phyloP scores from a whole-genome alignment of 2,329 filamentous ascomycete species.

The Aspergillus aculeatus region DNA sequence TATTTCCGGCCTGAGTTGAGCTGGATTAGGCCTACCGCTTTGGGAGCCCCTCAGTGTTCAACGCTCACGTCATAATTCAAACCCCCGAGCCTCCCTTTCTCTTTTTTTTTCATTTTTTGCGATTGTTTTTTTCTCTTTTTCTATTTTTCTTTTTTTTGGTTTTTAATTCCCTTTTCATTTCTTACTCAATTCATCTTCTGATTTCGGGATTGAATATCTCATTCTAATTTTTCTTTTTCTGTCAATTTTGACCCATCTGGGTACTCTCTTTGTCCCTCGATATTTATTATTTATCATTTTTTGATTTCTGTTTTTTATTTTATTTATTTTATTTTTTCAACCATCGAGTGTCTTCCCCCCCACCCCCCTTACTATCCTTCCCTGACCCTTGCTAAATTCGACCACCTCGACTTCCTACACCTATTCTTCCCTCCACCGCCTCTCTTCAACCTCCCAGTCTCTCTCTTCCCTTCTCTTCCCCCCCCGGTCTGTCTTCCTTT shows the following conservation, averaged over 20 bases:
- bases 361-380: constrained; percentile 18
- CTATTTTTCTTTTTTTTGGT: constrained; percentile 19
- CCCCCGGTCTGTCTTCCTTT: constrained; percentile 15
- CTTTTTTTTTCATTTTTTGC: constrained; percentile 16
- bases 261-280: constrained; percentile 13
- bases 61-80: constrained; percentile 31
- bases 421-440: constrained; percentile 17
- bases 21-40: neutral
- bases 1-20: neutral
- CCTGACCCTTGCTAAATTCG: constrained; percentile 19
- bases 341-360: neutral
- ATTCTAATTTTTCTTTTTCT: constrained; percentile 16
- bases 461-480: constrained; percentile 14
- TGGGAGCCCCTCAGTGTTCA: constrained; percentile 4
- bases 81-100: constrained; percentile 27
- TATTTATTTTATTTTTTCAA: constrained; percentile 9
- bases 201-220: constrained; percentile 10
- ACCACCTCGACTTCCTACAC: constrained; percentile 19
- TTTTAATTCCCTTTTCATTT: constrained; percentile 18
- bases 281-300: constrained; percentile 12
- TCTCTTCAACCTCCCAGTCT: constrained; percentile 13
- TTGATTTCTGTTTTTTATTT: constrained; percentile 15
- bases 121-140: constrained; percentile 6
- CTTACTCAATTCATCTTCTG: constrained; percentile 8
- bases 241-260: constrained; percentile 19